Evolutionary conservation across 2,329 filamentous ascomycete species (phyloP).

Genomic region (Penicillium psychrosexuale): DNA sequence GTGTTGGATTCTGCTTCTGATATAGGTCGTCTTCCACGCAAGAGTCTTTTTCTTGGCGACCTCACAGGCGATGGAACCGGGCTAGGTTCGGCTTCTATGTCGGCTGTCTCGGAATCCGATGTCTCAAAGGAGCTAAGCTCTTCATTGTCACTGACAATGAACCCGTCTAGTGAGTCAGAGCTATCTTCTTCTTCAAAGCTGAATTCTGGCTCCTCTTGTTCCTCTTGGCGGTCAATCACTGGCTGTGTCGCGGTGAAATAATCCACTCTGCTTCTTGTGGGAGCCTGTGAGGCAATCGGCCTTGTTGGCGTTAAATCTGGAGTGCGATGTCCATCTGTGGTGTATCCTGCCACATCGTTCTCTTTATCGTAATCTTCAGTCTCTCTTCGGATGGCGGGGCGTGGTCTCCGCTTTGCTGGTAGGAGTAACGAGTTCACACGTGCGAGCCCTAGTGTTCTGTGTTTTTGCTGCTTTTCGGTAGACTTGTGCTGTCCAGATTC

Average conservation of each 20-base stretch:
- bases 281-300: conserved; percentile 8
- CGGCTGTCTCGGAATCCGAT: conserved; percentile 30
- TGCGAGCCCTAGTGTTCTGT: conserved; percentile 29
- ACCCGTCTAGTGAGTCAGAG: conserved; percentile 40
- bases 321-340: conserved; percentile 11
- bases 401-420: conserved; percentile 24
- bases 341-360: conserved; percentile 31
- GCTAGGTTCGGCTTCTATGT: conserved; percentile 25
- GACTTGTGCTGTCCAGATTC: conserved; percentile 11
- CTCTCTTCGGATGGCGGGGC: conserved; percentile 24
- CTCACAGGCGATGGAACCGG: conserved; percentile 17
- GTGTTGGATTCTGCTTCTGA: conserved; percentile 16
- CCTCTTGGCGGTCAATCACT: conserved; percentile 18
- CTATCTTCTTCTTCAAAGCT: conserved; percentile 34
- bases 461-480: conserved; percentile 22
- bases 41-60: conserved; percentile 30
- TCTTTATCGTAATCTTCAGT: conserved; percentile 37
- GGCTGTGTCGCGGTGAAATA: conserved; percentile 15
- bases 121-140: conserved; percentile 36
- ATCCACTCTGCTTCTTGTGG: conserved; percentile 10
- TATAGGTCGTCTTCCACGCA: conserved; percentile 35
- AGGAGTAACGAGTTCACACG: conserved; percentile 37
- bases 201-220: conserved; percentile 26
- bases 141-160: conserved; percentile 43
- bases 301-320: conserved; percentile 20